Evolutionary conservation across 768 basidiomycete species (phyloP).

Genomic region (Pleurotus giganteus): DNA sequence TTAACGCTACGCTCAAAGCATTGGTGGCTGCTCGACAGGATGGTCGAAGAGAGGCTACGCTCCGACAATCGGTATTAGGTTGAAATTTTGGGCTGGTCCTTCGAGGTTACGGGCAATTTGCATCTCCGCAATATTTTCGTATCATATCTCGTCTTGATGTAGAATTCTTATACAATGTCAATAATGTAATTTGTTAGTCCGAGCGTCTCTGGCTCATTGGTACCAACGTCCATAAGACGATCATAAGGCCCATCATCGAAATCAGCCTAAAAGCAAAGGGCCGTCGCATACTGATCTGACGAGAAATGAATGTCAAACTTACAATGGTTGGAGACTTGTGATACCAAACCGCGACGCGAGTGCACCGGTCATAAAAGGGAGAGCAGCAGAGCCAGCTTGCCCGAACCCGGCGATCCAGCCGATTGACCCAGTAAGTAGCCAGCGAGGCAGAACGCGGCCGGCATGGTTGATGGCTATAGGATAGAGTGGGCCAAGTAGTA

Average conservation of each 20-base stretch:
- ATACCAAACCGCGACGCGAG: conserved; percentile 65
- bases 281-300: background rate
- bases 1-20: too few relatives aligned
- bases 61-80: too few relatives aligned
- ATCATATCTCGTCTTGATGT: too few relatives aligned
- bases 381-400: conserved; percentile 66
- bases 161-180: too few relatives aligned
- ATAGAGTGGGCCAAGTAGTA: conserved; percentile 76
- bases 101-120: too few relatives aligned
- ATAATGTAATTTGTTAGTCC: too few relatives aligned
- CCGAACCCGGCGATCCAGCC: conserved; percentile 72
- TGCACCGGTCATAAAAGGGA: conserved; percentile 74
- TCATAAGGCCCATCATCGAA: conserved; percentile 59
- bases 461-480: conserved; percentile 73
- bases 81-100: too few relatives aligned
- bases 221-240: conserved; percentile 54
- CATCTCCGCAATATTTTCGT: too few relatives aligned
- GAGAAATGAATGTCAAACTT: conserved; percentile 21
- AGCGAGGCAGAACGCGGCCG: conserved; percentile 64
- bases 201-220: conserved; percentile 26
- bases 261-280: conserved; percentile 39
- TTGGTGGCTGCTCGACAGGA: too few relatives aligned
- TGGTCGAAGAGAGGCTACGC: too few relatives aligned
- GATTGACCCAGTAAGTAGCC: conserved; percentile 63
- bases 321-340: conserved; percentile 61